phyloP scores from a whole-genome alignment of 768 basidiomycete genomes.

The Termitomyces sp. region DNA sequence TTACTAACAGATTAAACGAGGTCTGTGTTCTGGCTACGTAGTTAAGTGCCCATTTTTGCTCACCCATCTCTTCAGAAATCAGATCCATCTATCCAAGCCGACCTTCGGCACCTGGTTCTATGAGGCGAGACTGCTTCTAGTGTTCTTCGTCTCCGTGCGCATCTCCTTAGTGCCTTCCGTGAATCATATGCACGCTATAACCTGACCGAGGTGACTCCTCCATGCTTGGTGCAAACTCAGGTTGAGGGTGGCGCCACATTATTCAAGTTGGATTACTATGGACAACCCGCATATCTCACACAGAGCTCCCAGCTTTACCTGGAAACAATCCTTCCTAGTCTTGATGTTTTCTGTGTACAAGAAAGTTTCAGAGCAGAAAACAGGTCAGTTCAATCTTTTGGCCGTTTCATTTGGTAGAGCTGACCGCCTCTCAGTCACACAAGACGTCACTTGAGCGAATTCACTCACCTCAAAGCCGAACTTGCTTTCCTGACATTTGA shows the following conservation, averaged over 20 bases:
- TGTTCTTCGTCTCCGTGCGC: slow-evolving; percentile 85
- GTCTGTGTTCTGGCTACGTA: slow-evolving; percentile 34
- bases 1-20: slow-evolving; percentile 88
- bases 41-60: background rate
- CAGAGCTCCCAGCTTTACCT: slow-evolving; percentile 97
- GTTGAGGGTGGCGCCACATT: slow-evolving; percentile 97
- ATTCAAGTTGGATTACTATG: slow-evolving; percentile 96
- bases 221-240: slow-evolving; percentile 96
- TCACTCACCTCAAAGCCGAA: slow-evolving; percentile 95
- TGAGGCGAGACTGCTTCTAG: slow-evolving; percentile 92
- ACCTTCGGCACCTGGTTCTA: slow-evolving; percentile 90
- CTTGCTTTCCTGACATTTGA: slow-evolving; percentile 93
- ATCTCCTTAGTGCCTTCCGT: slow-evolving; percentile 84
- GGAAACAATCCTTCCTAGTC: slow-evolving; percentile 89
- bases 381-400: slow-evolving; percentile 44
- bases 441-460: slow-evolving; percentile 92
- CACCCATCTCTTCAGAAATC: slow-evolving; percentile 55
- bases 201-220: slow-evolving; percentile 91
- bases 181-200: slow-evolving; percentile 58
- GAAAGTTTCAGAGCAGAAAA: slow-evolving; percentile 99
- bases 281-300: slow-evolving; percentile 90
- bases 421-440: slow-evolving; percentile 58
- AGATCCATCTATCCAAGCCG: slow-evolving; percentile 84
- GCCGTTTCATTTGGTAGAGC: background rate
- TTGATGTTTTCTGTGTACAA: slow-evolving; percentile 97